Evolutionary conservation across 768 basidiomycete species (phyloP), one percentile per base, ranked within the genome.

Genomic region (Leccinum uliginosum): DNA sequence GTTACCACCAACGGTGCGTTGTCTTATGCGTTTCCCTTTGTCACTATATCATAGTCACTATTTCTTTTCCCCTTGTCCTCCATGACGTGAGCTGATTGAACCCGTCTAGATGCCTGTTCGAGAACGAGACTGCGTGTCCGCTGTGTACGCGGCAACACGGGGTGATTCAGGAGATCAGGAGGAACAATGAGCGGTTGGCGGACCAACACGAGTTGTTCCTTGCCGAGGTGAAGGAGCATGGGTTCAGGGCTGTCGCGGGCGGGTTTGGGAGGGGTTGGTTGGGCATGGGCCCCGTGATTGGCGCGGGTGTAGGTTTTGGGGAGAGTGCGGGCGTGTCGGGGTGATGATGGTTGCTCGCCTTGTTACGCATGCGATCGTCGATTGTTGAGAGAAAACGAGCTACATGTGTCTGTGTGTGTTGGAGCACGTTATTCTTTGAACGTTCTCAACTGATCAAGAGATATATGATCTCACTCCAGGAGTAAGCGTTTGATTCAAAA

Each of bases 51-150:
- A 11, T 12, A 4, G 34, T 34, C 34, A 5, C 2, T 40, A n/a
- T 40, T 38, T 40, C 9, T 19, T 19, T 40, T 9, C 6, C 7
- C 8, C 3, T 43, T 44, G 19, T 21, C 11, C 21, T 23, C 44
- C 19, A 14, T 21, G 43, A 64, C 14, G 40, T 11, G n/a, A 40
- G 40, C 40, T 40, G 40, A 40, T 40, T 1, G 4, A 24, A 40
- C 24, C 14, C 49, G 10, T 24, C 3, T 59, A 97, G 95, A 48
- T 98, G 93, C 65, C 71, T 98, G n/a, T 83, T 83, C 15, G 93
- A 95, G 59, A 83, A 92, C 61, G 93, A 96, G 54, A 83, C 86
- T 0, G 89, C 96, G 63, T 99, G 97, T 66, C 93, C 93, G 0
- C 80, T 83, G 27, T 98, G 96, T 65, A 92, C 87, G 1, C 82